Evolutionary conservation across 2,329 filamentous ascomycete genomes (phyloP).

Genomic region (Nigrospora osmanthi): DNA sequence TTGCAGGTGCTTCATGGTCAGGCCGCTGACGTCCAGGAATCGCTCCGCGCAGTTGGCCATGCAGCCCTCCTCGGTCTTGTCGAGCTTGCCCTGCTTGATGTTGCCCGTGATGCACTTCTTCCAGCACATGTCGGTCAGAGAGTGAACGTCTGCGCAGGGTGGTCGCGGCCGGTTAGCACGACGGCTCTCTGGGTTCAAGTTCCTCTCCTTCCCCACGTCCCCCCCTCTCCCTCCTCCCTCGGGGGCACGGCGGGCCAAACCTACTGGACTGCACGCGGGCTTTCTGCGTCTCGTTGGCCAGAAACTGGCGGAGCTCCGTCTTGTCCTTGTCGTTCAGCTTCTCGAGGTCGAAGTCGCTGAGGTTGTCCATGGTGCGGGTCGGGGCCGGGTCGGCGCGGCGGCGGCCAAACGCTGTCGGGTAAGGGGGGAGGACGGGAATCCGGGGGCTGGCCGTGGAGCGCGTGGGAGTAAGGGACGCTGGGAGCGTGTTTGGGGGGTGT

Average conservation of each 20-base stretch:
- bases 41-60: conserved; percentile 89
- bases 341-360: conserved; percentile 56
- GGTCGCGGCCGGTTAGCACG: not conserved
- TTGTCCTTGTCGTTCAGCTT: conserved; percentile 77
- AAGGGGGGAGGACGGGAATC: too few relatives aligned
- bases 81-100: conserved; percentile 65
- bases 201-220: not conserved
- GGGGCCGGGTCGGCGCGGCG: too few relatives aligned
- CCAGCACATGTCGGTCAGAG: conserved; percentile 73
- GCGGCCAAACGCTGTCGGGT: too few relatives aligned
- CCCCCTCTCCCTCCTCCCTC: not conserved
- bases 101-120: conserved; percentile 79
- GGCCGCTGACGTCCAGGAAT: conserved; percentile 81
- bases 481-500: too few relatives aligned
- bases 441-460: too few relatives aligned
- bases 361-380: conserved; percentile 18
- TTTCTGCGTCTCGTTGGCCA: conserved; percentile 79
- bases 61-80: conserved; percentile 72
- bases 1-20: conserved; percentile 81
- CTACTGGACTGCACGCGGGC: conserved; percentile 57
- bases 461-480: too few relatives aligned
- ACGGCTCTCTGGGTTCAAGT: not conserved
- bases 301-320: conserved; percentile 78
- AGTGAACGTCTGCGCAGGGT: conserved; percentile 38
- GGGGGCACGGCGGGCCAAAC: conserved; percentile 19